Conservation (phyloP, 345 rosid species). For the Euphorbia peplus region DNA sequence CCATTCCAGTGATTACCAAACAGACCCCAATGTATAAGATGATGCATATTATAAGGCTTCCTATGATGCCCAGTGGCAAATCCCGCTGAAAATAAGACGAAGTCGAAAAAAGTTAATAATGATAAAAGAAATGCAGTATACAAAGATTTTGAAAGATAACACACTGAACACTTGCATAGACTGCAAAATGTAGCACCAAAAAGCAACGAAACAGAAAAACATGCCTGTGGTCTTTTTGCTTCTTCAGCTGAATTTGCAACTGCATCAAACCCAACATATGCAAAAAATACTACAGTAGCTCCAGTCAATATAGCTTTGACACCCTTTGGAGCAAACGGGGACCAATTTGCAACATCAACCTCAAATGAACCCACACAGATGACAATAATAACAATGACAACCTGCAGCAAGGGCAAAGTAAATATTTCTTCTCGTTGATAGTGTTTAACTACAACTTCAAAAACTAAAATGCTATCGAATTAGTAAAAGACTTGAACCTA, state of each 20-base stretch:
- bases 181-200: background rate
- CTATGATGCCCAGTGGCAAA: constrained; percentile 83
- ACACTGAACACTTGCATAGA: background rate
- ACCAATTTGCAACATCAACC: constrained; percentile 85
- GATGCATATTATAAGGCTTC: constrained; percentile 80
- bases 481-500: background rate
- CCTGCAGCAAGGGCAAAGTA: constrained; percentile 36
- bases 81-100: constrained; percentile 61
- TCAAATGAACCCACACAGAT: constrained; percentile 76
- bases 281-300: constrained; percentile 91
- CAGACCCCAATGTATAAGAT: constrained; percentile 76
- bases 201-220: constrained; percentile 4
- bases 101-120: constrained; percentile 12
- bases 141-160: background rate
- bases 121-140: constrained; percentile 5
- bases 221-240: constrained; percentile 83
- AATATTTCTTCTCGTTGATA: background rate
- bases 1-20: constrained; percentile 96
- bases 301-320: constrained; percentile 73
- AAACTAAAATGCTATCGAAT: background rate
- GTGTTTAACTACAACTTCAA: background rate
- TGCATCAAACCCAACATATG: constrained; percentile 98
- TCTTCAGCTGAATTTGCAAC: constrained; percentile 98
- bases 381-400: constrained; percentile 75
- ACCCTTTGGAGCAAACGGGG: constrained; percentile 91